Conservation (phyloP, 2,329 filamentous ascomycete species). For the Colletotrichum sp. region DNA sequence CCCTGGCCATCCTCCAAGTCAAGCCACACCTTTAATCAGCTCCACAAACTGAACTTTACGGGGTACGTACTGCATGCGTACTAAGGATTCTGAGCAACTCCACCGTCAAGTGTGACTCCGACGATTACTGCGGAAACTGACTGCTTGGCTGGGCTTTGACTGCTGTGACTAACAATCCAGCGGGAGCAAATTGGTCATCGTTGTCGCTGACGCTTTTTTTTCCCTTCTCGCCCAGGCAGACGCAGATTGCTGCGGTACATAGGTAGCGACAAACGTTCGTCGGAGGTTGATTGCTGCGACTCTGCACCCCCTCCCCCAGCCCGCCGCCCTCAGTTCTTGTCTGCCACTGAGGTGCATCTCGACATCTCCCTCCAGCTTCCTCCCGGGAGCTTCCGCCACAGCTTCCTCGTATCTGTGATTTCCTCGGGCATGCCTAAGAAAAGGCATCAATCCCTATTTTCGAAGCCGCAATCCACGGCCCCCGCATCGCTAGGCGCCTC, state of each 20-base stretch:
- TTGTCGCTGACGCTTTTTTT: not conserved
- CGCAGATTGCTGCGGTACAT: conserved; percentile 1
- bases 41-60: not conserved
- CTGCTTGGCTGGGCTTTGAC: not conserved
- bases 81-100: not conserved
- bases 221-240: not conserved
- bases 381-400: not conserved
- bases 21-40: not conserved
- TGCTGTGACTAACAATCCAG: conserved; percentile 8
- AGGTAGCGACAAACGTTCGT: conserved; percentile 9
- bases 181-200: not conserved
- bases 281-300: conserved; percentile 4
- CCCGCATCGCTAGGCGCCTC: conserved; percentile 23
- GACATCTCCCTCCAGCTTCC: not conserved
- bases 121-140: not conserved
- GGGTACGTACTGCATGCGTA: not conserved
- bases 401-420: conserved; percentile 11
- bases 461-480: conserved; percentile 64
- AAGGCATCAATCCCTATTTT: conserved; percentile 58
- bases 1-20: not conserved
- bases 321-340: not conserved
- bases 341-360: not conserved
- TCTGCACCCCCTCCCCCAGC: not conserved
- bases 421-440: conserved; percentile 65
- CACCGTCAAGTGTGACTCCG: not conserved